Percentiles rank a stretch among this genome's conserved stretches.
phyloP scores from a whole-genome alignment of 2,329 filamentous ascomycete genomes.

The Fusarium phyllophilum region DNA sequence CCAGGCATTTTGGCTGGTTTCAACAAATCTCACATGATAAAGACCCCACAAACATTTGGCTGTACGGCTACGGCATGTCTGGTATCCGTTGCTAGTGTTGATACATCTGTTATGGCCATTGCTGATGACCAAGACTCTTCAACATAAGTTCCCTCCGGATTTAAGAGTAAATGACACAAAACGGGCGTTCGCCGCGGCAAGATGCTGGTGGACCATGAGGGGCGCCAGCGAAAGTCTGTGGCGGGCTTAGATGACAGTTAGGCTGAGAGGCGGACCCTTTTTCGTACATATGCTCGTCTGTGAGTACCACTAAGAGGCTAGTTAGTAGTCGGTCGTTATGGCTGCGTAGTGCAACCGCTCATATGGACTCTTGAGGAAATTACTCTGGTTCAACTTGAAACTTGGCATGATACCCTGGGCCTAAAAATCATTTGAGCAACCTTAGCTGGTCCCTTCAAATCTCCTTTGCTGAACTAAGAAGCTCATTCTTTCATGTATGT shows the following conservation, averaged over 20 bases:
- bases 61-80: background rate
- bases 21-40: conserved; percentile 12
- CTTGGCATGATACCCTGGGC: conserved; percentile 13
- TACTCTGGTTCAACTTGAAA: conserved; percentile 32
- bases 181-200: conserved; percentile 42
- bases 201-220: conserved; percentile 20
- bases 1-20: background rate
- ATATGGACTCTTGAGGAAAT: conserved; percentile 20
- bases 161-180: conserved; percentile 30
- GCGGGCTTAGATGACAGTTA: conserved; percentile 32
- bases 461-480: background rate
- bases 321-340: background rate
- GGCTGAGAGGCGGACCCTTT: conserved; percentile 22
- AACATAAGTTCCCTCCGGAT: conserved; percentile 24
- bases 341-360: background rate
- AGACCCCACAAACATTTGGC: background rate
- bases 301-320: conserved; percentile 13
- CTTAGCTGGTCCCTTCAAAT: conserved; percentile 1
- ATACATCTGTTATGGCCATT: background rate
- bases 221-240: conserved; percentile 28
- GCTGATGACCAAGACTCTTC: background rate
- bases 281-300: conserved; percentile 16
- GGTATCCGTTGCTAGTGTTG: background rate
- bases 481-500: background rate
- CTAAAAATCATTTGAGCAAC: background rate